phyloP scores from a whole-genome alignment of 1,284 basidiomycete species.

The Pseudozyma sp. region DNA sequence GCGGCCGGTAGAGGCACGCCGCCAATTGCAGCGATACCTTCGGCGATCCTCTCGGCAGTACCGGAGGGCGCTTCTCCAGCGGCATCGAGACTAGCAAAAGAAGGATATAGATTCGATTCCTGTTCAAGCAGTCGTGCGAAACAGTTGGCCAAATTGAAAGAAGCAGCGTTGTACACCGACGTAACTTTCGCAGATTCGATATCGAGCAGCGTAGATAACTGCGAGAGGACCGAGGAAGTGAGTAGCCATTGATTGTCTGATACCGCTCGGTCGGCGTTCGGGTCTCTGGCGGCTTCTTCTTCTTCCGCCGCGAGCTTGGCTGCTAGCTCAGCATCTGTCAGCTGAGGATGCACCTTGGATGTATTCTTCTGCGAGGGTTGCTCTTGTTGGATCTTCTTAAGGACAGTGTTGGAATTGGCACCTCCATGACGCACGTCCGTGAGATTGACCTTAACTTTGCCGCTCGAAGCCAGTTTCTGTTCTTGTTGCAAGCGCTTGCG shows the following conservation, averaged over 20 bases:
- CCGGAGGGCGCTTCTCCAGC: slow-evolving; percentile 34
- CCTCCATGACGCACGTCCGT: slow-evolving; percentile 59
- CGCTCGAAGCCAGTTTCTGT: slow-evolving; percentile 14
- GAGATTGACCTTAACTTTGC: slow-evolving; percentile 50
- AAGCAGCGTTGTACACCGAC: slow-evolving; percentile 52
- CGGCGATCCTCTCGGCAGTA: slow-evolving; percentile 40
- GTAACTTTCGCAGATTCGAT: slow-evolving; percentile 44
- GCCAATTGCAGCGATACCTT: slow-evolving; percentile 47
- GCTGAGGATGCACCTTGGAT: slow-evolving; percentile 8
- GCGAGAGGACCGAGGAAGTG: slow-evolving; percentile 62
- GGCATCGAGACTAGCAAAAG: slow-evolving; percentile 40
- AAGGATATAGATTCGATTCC: slow-evolving; percentile 38
- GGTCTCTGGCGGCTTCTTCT: slow-evolving; percentile 30
- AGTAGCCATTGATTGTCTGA: slow-evolving; percentile 65
- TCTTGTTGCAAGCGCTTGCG: slow-evolving; percentile 40
- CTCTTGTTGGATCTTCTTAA: slow-evolving; percentile 15
- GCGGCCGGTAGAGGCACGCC: slow-evolving; percentile 18
- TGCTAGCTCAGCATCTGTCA: slow-evolving; percentile 57
- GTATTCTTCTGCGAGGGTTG: slow-evolving; percentile 3
- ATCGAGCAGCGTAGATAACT: slow-evolving; percentile 58
- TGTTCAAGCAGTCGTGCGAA: slow-evolving; percentile 49
- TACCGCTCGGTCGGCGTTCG: slow-evolving; percentile 43
- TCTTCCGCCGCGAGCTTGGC: slow-evolving; percentile 58
- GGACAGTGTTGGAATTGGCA: slow-evolving; percentile 12
- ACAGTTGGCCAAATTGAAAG: slow-evolving; percentile 57